Base-by-base conservation (phyloP, 208 protist genomes). In the Strigomonas galati region DNA sequence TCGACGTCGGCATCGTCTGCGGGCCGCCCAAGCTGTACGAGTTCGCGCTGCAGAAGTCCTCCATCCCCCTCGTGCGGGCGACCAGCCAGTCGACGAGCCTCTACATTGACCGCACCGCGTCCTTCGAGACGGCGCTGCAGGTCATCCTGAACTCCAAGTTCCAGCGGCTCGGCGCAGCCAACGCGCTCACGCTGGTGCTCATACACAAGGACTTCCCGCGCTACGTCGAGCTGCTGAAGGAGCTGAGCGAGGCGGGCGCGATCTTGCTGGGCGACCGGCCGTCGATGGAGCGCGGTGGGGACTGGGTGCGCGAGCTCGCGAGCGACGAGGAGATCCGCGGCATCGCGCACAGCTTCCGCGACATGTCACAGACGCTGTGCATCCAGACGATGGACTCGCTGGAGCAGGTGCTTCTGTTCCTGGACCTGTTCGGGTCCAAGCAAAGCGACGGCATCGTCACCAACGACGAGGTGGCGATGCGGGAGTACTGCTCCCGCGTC, bases 391-490 rank as follows among this genome's bases (percentile, higher is more conserved):
- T 87, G 17, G 68, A 79, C 32, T 67, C 67, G 12, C 65, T 84
- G 19, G 69, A 71, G 10, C 76, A 84, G 63, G 75, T 69, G 24
- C 49, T 84, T 27, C 76, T 82, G 40, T 87, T 87, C 60, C 67
- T 84, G n/a, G 78, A 84, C 44, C 62, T 81, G 6, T 87, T 80
- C 64, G 82, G 82, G 27, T 82, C 78, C 23, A 74, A 75, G 60
- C 82, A 87, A 61, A 76, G 66, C 27, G 82, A 87, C 58, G 78
- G 75, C 54, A 77, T 87, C 53, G 71, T 87, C 17, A 74, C 82
- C 19, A 78, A 65, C 27, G 78, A 87, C 35, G 52, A 69, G 27
- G 56, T 28, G 40, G 73, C 68, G 43, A 67, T 87, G 67, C 65
- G 49, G 56, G 48, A 65, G 37, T 84, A 73, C 62, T 82, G 71